phyloP scores from a whole-genome alignment of 2,329 filamentous ascomycete genomes.

The Fusarium siculi region DNA sequence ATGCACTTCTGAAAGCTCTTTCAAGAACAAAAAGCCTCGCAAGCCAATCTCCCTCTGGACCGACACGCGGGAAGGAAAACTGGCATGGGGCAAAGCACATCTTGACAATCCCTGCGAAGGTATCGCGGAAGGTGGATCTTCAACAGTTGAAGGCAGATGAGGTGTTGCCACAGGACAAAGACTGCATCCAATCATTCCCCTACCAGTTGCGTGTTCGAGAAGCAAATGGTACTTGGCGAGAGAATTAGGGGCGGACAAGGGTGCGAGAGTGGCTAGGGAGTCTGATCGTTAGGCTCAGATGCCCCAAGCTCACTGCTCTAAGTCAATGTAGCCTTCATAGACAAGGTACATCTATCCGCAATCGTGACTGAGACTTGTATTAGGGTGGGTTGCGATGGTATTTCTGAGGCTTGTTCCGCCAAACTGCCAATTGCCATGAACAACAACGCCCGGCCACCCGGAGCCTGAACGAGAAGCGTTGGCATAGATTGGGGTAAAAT shows the following conservation, averaged over 20 bases:
- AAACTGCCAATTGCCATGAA: slow-evolving; percentile 12
- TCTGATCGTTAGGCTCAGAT: slow-evolving; percentile 11
- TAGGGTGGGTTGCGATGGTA: slow-evolving; percentile 12
- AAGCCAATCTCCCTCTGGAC: slow-evolving; percentile 23
- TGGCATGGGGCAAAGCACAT: slow-evolving; percentile 23
- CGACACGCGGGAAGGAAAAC: slow-evolving; percentile 13
- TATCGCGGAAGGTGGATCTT: slow-evolving; percentile 35
- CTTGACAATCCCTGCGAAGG: slow-evolving; percentile 21
- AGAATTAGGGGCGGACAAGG: slow-evolving; percentile 27
- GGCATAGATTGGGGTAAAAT: slow-evolving; percentile 20
- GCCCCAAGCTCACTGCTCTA: not conserved
- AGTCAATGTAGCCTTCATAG: slow-evolving; percentile 5
- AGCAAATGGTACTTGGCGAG: slow-evolving; percentile 26
- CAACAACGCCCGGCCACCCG: slow-evolving; percentile 24
- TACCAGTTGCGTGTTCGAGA: slow-evolving; percentile 24
- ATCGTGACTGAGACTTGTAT: slow-evolving; percentile 6
- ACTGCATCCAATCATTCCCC: slow-evolving; percentile 29
- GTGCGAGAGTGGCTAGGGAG: slow-evolving; percentile 12
- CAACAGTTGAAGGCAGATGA: slow-evolving; percentile 33
- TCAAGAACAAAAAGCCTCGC: slow-evolving; percentile 1
- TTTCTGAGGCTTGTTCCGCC: slow-evolving; percentile 4
- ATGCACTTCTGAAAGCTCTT: not conserved
- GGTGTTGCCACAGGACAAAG: slow-evolving; percentile 17
- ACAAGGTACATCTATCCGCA: slow-evolving; percentile 35
- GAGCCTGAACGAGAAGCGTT: slow-evolving; percentile 6